These are phyloP conservation scores for Penstemon barbatus DNA, from an alignment of 257 asterid species.

Conservation along the genomic window DNA sequence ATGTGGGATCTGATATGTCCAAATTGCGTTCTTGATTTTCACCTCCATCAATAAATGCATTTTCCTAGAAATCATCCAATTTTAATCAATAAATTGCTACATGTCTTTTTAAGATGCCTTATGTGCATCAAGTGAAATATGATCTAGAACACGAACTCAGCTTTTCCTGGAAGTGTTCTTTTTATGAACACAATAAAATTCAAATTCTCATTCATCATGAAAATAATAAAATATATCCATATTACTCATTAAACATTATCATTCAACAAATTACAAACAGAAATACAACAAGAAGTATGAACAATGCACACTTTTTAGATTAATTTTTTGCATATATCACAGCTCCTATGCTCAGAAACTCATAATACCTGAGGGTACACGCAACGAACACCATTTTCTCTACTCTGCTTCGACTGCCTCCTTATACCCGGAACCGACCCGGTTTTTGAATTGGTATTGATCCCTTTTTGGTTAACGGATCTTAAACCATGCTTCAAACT, in stretches of 20 bases:
- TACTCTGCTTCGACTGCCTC: slow-evolving; percentile 36
- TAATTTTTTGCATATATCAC: too few relatives aligned
- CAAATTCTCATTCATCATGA: neutral
- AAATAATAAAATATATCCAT: neutral
- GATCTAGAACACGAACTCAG: too few relatives aligned
- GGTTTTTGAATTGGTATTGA: slow-evolving; percentile 29
- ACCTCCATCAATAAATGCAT: slow-evolving; percentile 22
- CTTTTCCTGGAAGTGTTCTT: too few relatives aligned
- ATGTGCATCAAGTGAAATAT: too few relatives aligned
- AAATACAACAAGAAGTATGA: too few relatives aligned
- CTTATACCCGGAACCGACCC: slow-evolving; percentile 32
- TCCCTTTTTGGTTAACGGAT: slow-evolving; percentile 42
- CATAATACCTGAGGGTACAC: slow-evolving; percentile 62
- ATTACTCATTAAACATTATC: too few relatives aligned
- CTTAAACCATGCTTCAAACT: slow-evolving; percentile 21
- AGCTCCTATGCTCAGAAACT: too few relatives aligned
- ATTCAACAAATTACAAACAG: too few relatives aligned
- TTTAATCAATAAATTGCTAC: too few relatives aligned
- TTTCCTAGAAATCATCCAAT: slow-evolving; percentile 45
- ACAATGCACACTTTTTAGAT: too few relatives aligned
- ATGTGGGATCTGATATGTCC: slow-evolving; percentile 41
- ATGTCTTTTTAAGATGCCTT: too few relatives aligned
- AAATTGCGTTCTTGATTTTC: slow-evolving; percentile 34
- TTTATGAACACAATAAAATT: too few relatives aligned
- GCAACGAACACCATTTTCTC: slow-evolving; percentile 51